Evolutionary conservation across 306 rosid species (phyloP), one percentile per base, ranked within the genome.

Genomic region (Sphenostylis stenocarpa): DNA sequence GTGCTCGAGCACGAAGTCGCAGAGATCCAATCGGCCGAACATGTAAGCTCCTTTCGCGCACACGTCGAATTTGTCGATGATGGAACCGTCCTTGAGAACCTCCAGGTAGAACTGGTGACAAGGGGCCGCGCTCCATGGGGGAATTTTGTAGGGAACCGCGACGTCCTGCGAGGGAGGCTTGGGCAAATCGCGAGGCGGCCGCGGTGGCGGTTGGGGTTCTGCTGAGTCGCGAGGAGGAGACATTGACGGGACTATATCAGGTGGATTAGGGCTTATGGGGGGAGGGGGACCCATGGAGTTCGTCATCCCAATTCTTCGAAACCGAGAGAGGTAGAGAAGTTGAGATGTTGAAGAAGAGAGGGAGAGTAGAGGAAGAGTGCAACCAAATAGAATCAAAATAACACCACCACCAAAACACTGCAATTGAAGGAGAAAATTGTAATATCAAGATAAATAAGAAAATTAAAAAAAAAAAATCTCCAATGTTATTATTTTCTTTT

Each of bases 11-110:
- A 89, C 81, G 79, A 94, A 94, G 72, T 95, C 98, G 45, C 97
- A 95, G 49, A 95, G 85, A 77, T 95, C 96, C 70, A 89, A 88
- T 31, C 97, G 90, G 64, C 98, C 98, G 61, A 95, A 95, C 97
- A 92, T 92, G 83, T 89, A 95, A 7, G 98, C 97, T 28, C 98
- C 98, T 76, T 95, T 95, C 62, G 86, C 91, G 72, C 44, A 47
- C 85, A 90, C 87, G 47, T 89, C 48, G 10, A 84, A 83, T 76
- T 83, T 86, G 31, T 89, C 93, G 17, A 95, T 75, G 52, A 95
- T 90, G 43, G 85, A 73, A 67, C 98, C 98, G 26, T 90, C 97
- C 68, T 90, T 95, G 48, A 95, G 96, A 66, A 95, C 90, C 87
- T 95, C 98, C 23, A 95, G 90, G 67, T 17, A 77, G 82, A 92